A percentile compares a stretch with the other conserved stretches of the same genome.
Evolutionary conservation across 768 basidiomycete species (phyloP).

Genomic region (Termitomyces sp.): DNA sequence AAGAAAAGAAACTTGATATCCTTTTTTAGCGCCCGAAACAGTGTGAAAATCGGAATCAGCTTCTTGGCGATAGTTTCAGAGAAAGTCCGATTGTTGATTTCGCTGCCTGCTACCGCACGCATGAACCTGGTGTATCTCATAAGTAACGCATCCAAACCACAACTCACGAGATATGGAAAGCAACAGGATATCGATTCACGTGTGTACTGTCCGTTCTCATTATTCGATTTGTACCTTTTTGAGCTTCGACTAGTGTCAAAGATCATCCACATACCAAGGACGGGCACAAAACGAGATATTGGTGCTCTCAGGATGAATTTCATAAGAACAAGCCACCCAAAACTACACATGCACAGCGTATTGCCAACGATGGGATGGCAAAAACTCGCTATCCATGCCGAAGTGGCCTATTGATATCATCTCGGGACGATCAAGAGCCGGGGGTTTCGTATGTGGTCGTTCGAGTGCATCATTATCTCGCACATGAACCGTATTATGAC

Average conservation of each 20-base stretch:
- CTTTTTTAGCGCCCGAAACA: constrained; percentile 24
- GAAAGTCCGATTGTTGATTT: constrained; percentile 37
- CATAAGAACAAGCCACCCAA: constrained; percentile 38
- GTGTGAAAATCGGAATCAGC: constrained; percentile 27
- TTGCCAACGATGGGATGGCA: constrained; percentile 34
- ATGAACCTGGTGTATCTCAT: constrained; percentile 29
- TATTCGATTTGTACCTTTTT: background rate
- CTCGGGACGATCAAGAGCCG: constrained; percentile 28
- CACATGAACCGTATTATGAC: constrained; percentile 43
- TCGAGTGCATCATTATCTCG: constrained; percentile 41
- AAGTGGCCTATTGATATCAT: constrained; percentile 45
- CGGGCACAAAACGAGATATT: constrained; percentile 48
- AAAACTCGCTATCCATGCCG: constrained; percentile 42
- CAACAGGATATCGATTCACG: constrained; percentile 50
- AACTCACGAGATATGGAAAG: constrained; percentile 44
- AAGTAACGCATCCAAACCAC: constrained; percentile 40
- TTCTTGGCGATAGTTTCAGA: constrained; percentile 31
- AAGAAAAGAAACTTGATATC: background rate
- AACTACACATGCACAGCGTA: constrained; percentile 31
- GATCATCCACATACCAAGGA: constrained; percentile 45
- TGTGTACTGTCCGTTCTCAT: constrained; percentile 21
- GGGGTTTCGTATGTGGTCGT: constrained; percentile 31
- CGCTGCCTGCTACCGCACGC: constrained; percentile 35
- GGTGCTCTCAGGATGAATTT: constrained; percentile 50
- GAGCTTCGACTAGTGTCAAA: constrained; percentile 33